Evolutionary conservation across 305 asterid species (phyloP).

Genomic region (Fraxinus sp.): DNA sequence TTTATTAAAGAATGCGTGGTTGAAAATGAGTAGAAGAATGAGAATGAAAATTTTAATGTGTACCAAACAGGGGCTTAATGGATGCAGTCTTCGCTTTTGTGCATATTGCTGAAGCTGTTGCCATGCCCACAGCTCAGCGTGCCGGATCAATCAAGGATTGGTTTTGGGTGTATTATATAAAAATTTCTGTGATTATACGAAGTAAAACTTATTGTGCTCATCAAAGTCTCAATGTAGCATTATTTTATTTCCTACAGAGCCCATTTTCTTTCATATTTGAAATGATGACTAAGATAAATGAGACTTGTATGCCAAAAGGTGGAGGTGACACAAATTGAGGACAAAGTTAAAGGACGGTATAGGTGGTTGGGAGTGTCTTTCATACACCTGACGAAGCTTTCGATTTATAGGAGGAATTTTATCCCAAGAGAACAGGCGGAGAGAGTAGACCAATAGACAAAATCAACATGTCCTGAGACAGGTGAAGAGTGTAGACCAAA

Average conservation of each 20-base stretch:
- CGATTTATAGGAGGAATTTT: neutral
- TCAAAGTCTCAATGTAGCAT: no score
- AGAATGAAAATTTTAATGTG: no score
- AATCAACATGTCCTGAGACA: neutral
- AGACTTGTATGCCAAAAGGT: neutral
- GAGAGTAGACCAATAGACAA: neutral
- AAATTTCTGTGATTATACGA: neutral
- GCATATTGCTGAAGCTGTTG: neutral
- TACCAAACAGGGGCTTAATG: neutral
- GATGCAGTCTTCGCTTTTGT: neutral
- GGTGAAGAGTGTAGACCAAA: no score
- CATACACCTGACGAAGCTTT: neutral
- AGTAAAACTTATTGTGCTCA: neutral
- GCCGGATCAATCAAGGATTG: neutral
- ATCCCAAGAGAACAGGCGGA: neutral
- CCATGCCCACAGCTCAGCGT: neutral
- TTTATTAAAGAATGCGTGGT: no score
- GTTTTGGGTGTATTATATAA: no score
- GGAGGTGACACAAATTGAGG: neutral
- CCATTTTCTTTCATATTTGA: neutral
- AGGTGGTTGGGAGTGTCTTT: neutral
- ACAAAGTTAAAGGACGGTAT: neutral
- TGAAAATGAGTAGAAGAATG: no score
- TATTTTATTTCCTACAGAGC: neutral
- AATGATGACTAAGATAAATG: neutral